phyloP scores from a whole-genome alignment of 176 grass and related monocot species.

The Eragrostis curvula region DNA sequence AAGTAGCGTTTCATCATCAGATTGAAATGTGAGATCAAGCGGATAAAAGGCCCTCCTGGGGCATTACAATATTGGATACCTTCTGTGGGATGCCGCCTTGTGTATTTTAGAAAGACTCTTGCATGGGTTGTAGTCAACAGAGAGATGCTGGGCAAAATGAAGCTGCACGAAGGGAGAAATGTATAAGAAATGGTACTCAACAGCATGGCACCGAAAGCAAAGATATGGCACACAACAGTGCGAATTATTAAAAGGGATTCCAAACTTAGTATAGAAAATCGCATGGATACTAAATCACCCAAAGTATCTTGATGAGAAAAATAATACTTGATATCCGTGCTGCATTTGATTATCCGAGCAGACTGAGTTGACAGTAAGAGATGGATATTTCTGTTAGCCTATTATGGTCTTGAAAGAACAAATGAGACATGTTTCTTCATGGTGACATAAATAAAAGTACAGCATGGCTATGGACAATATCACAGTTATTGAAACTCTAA shows the following conservation, averaged over 20 bases:
- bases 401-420: not conserved
- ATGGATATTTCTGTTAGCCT: not conserved
- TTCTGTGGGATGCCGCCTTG: constrained; percentile 46
- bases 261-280: not conserved
- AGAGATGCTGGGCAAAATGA: constrained; percentile 78
- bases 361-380: not conserved
- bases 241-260: not conserved
- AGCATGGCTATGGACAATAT: not conserved
- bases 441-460: not conserved
- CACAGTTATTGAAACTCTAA: not conserved
- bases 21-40: constrained; percentile 9
- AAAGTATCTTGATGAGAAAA: not conserved
- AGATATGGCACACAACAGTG: not conserved
- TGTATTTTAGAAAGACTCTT: constrained; percentile 46
- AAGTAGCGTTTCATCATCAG: not conserved
- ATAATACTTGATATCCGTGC: not conserved
- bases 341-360: not conserved
- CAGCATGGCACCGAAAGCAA: constrained; percentile 5
- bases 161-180: constrained; percentile 57
- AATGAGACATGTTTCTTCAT: not conserved
- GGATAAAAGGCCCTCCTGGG: not conserved
- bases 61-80: constrained; percentile 42
- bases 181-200: not conserved
- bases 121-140: constrained; percentile 52
- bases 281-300: not conserved